Evolutionary conservation across 805 yeast genomes (phyloP), one percentile per base, ranked within the genome.

Genomic region (Debaryomyces tyrocola): DNA sequence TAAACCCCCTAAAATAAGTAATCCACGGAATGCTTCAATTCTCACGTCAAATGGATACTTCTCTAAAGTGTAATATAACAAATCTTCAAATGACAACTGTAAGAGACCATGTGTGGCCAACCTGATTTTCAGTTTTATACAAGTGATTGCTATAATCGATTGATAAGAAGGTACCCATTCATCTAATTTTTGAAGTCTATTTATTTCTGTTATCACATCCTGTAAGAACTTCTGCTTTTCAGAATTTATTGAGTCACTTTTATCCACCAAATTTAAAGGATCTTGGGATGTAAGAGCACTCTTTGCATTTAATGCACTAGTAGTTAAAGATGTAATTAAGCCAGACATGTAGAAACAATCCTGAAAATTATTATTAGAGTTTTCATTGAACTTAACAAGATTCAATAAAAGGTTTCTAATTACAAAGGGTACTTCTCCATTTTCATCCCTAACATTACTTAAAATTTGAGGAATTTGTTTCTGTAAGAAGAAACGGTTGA

Each of bases 151-250:
- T 34, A 87, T 69, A 33, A 75, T 51, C 47, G 77, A 62, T 43
- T 82, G 84, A 50, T 79, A 82, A 0, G 96, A 84, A 1, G 97
- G 92, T 6, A 85, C 74, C 95, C 95, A 90, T 37, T 79, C 83
- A 58, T 92, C 98, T 67, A 94, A 75, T 50, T 90, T 82, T 53
- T 83, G 81, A 49, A 83, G 77, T 48, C 97, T 76, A 45, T 84
- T 81, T 39, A 94, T 71, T 58, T 91, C 97, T 6, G 77, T 74
- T 6, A 84, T 43, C 4, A 66, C 75, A n/a, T 52, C 58, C 9
- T 50, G 51, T 8, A 59, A 49, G 37, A 70, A 67, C 34, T 53
- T 51, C n/a, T 39, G 10, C 11, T 28, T 39, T 7, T 48, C 43
- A 11, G 48, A 29, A 24, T 20, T 41, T 20, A 40, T 49, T 4